These are phyloP conservation scores for Actinidia arguta DNA, from an alignment of 179 eudicot genomes.

Conservation along the genomic window DNA sequence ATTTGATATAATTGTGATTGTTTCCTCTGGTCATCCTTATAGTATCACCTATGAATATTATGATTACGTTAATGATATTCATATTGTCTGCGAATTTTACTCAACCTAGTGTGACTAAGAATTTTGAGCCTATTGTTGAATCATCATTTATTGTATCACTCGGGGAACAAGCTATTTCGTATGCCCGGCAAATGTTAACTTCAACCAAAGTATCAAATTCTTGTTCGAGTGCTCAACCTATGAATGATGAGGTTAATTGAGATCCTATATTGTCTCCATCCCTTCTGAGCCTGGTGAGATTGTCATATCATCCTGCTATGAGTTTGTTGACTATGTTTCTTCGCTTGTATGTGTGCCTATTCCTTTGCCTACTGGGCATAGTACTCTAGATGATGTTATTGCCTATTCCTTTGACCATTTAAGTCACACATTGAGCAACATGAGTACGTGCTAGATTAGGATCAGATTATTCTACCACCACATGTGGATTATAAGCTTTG, in stretches of 20 bases:
- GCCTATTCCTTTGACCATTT: not conserved
- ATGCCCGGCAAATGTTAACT: not conserved
- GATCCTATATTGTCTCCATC: not conserved
- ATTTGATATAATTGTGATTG: too few relatives aligned
- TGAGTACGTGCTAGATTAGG: too few relatives aligned
- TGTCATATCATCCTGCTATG: not conserved
- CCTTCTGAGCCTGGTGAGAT: not conserved
- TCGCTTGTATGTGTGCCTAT: not conserved
- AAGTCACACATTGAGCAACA: too few relatives aligned
- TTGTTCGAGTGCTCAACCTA: not conserved
- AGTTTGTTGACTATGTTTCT: constrained; percentile 5
- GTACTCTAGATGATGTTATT: not conserved
- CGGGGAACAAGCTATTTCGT: not conserved
- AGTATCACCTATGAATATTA: not conserved
- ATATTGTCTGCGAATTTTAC: not conserved
- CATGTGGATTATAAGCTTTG: too few relatives aligned
- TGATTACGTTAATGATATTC: not conserved
- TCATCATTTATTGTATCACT: not conserved
- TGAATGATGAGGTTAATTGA: not conserved
- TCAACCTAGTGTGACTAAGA: not conserved
- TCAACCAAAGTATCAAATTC: not conserved
- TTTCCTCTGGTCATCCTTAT: too few relatives aligned
- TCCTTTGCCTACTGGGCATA: not conserved
- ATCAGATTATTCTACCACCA: too few relatives aligned
- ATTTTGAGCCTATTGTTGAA: not conserved